Conservation (phyloP, 768 basidiomycete species). For the Leccinum disarticulatum region DNA sequence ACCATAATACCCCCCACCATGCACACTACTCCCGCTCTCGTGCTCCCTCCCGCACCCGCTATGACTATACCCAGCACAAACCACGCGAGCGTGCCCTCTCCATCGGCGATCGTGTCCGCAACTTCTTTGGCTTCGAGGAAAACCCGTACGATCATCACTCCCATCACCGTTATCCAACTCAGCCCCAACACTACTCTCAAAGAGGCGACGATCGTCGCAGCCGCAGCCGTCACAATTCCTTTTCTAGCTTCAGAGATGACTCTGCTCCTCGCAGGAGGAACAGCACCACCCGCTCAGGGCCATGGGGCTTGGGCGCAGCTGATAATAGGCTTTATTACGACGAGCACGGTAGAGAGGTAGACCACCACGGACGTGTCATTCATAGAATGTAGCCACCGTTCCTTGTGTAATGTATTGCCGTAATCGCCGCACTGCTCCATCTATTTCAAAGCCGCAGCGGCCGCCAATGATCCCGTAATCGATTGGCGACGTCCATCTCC, state of each 20-base stretch:
- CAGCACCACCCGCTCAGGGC: slow-evolving; percentile 19
- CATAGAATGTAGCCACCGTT: slow-evolving; percentile 22
- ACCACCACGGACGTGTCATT: slow-evolving; percentile 24
- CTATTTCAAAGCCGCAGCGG: slow-evolving; percentile 50
- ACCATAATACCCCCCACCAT: slow-evolving; percentile 12
- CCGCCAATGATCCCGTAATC: slow-evolving; percentile 62
- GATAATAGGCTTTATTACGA: slow-evolving; percentile 22
- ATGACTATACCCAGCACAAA: slow-evolving; percentile 10
- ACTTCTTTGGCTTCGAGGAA: slow-evolving; percentile 32
- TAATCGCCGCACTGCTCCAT: neutral
- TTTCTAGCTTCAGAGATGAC: slow-evolving; percentile 23
- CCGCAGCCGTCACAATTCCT: slow-evolving; percentile 29
- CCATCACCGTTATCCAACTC: slow-evolving; percentile 11
- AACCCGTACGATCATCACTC: slow-evolving; percentile 3
- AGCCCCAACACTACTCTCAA: slow-evolving; percentile 1
- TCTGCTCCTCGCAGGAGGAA: slow-evolving; percentile 19
- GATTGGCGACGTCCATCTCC: slow-evolving; percentile 62
- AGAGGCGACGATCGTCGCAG: slow-evolving; percentile 14
- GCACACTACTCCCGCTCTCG: slow-evolving; percentile 13
- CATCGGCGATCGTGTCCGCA: slow-evolving; percentile 39
- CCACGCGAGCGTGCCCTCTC: slow-evolving; percentile 22
- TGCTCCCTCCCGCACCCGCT: slow-evolving; percentile 13
- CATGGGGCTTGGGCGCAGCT: slow-evolving; percentile 21
- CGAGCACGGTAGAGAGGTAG: slow-evolving; percentile 29
- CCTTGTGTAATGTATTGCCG: neutral